Evolutionary conservation across 2,329 filamentous ascomycete species (phyloP).

Genomic region (Fusarium sp.): DNA sequence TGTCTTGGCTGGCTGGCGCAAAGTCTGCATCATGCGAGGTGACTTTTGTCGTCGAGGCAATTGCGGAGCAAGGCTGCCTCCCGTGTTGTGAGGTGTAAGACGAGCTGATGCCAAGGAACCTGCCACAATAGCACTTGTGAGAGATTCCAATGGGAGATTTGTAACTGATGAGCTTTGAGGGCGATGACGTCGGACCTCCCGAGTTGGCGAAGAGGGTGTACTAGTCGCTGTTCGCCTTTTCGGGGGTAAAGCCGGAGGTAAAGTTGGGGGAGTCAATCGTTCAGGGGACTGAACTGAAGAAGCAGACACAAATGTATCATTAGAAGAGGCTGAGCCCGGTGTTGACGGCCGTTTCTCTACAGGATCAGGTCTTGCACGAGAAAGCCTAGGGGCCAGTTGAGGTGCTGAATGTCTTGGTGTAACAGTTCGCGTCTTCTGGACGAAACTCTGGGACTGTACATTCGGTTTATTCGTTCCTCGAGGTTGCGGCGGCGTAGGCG

Average conservation of each 20-base stretch:
- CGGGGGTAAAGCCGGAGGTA: conserved; percentile 29
- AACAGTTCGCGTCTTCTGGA: conserved; percentile 3
- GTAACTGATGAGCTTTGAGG: conserved; percentile 46
- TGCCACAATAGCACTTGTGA: conserved; percentile 81
- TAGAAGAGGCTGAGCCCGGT: conserved; percentile 52
- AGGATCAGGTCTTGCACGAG: conserved; percentile 21
- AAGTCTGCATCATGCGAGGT: conserved; percentile 71
- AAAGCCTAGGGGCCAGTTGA: conserved; percentile 14
- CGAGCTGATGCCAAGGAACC: conserved; percentile 77
- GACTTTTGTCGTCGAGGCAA: conserved; percentile 58
- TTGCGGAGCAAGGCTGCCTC: conserved; percentile 52
- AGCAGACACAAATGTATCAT: conserved; percentile 60
- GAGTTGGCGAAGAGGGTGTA: conserved; percentile 52
- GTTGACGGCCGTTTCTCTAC: conserved; percentile 31
- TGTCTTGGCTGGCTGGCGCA: conserved; percentile 66
- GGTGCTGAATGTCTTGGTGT: conserved; percentile 27
- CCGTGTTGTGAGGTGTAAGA: conserved; percentile 54
- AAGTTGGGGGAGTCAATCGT: conserved; percentile 42
- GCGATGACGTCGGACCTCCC: conserved; percentile 47
- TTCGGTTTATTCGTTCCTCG: conserved; percentile 42
- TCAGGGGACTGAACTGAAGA: conserved; percentile 51
- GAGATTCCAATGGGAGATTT: conserved; percentile 69
- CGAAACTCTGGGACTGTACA: conserved; percentile 16
- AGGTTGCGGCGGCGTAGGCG: conserved; percentile 54
- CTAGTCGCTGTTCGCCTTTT: conserved; percentile 36